Evolutionary conservation across 306 rosid species (phyloP).

Genomic region (Erythrophleum fordii): DNA sequence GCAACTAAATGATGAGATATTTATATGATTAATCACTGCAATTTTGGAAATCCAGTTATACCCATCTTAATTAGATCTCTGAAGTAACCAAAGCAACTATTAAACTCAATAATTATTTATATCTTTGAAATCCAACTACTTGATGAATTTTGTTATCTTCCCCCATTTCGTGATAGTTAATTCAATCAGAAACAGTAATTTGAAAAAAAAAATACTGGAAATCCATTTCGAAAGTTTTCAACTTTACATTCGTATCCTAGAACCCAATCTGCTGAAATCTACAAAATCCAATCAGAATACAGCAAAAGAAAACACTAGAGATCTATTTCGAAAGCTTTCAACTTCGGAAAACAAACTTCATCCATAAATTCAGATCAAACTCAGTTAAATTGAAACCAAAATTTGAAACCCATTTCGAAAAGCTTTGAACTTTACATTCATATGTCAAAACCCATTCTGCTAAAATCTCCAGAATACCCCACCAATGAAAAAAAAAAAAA

Average conservation of each 20-base stretch:
- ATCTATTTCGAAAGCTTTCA: background rate
- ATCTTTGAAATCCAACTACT: constrained; percentile 12
- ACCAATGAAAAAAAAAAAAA: background rate
- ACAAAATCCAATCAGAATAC: background rate
- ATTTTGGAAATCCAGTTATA: constrained; percentile 25
- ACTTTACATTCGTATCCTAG: background rate
- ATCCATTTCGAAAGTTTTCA: constrained; percentile 5
- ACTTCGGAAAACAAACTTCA: no score
- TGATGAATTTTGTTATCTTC: background rate
- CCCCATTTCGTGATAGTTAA: background rate
- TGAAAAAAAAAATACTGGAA: background rate
- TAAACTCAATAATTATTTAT: background rate
- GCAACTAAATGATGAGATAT: background rate
- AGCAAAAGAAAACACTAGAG: background rate
- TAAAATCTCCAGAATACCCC: background rate
- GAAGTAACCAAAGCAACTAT: background rate
- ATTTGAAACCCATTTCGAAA: background rate
- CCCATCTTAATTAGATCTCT: background rate
- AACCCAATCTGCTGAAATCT: constrained; percentile 15
- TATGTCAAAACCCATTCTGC: constrained; percentile 15
- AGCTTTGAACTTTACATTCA: constrained; percentile 20
- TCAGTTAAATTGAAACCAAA: no score
- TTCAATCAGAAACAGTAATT: background rate
- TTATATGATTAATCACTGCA: background rate
- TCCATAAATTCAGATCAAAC: no score